These are phyloP conservation scores for Nakazawaea populi DNA, from an alignment of 805 yeast species.

Conservation along the genomic window DNA sequence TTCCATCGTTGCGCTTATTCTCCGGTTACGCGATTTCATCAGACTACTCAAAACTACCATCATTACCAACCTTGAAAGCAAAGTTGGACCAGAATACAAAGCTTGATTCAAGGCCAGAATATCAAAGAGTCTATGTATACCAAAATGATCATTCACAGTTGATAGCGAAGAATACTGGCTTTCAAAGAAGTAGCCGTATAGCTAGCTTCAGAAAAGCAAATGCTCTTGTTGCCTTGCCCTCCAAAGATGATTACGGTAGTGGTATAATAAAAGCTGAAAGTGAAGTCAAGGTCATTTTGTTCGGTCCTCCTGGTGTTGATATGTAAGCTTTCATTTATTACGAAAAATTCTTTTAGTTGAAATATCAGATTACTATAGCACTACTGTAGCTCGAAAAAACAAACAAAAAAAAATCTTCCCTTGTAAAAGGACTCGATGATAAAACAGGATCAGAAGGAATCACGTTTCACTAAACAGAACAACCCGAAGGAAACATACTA, in stretches of 20 bases:
- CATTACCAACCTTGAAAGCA: slow-evolving; percentile 29
- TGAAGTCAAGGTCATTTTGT: slow-evolving; percentile 4
- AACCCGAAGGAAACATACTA: too few species aligned
- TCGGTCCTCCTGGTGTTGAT: slow-evolving; percentile 4
- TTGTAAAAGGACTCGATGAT: too few species aligned
- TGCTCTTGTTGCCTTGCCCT: slow-evolving; percentile 38
- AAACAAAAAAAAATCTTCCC: too few species aligned
- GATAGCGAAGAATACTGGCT: slow-evolving; percentile 39
- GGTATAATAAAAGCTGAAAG: neutral
- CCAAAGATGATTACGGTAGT: slow-evolving; percentile 14
- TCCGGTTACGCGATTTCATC: slow-evolving; percentile 23
- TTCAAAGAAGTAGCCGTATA: slow-evolving; percentile 44
- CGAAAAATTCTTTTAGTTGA: too few species aligned
- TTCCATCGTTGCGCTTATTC: slow-evolving; percentile 34
- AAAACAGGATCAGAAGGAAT: too few species aligned
- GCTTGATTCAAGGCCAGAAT: slow-evolving; percentile 47
- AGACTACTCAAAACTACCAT: slow-evolving; percentile 15
- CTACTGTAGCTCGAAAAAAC: too few species aligned
- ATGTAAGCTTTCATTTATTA: neutral
- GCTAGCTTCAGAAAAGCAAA: slow-evolving; percentile 43
- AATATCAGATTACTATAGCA: too few species aligned
- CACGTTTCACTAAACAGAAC: too few species aligned
- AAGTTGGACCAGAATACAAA: slow-evolving; percentile 23
- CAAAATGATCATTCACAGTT: slow-evolving; percentile 22
- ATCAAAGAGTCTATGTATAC: slow-evolving; percentile 35